Evolutionary conservation across 495 filamentous ascomycete species (phyloP), one percentile per base, ranked within the genome.

Genomic region (Pyronema omphalodes): DNA sequence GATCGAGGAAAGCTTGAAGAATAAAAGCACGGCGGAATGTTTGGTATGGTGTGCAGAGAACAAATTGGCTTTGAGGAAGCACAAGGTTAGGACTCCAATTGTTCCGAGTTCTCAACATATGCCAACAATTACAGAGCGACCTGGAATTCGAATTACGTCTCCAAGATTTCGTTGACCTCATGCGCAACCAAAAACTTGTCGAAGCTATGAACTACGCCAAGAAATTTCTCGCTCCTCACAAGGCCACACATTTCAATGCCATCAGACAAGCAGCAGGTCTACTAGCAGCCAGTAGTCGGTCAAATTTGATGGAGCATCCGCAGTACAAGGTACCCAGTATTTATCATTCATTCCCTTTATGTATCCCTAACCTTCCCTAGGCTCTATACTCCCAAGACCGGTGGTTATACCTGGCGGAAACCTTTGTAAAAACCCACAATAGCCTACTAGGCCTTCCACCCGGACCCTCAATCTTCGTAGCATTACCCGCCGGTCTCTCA

Each of bases 111-210:
- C 44, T n/a, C 44, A 23, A 19, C 44, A 15, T n/a, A 17, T 19
- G 17, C 17, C 9, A 23, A 9, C 9, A 14, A 19, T n/a, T 15
- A 9, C 67, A 89, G 82, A 87, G 82, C 59, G 86, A 83, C 49
- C 75, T 98, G 29, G 93, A 96, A 66, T 91, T 93, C 64, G 83
- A 93, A 73, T 75, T 98, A 8, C 79, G 93, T n/a, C 72, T 93
- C 58, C 91, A 98, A 68, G 87, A 96, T 65, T 95, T 84, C 66
- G 88, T 96, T 58, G 91, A 96, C 65, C 73, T 95, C 54, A 76
- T 93, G 50, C 74, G 91, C 41, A 78, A 71, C 37, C 45, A 62
- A 4, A 84, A 82, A 58, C 72, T 81, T 23, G 61, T 79, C 51
- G 86, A 94, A 55, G 84, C 88, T n/a, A 81, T 83, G 54, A 64